phyloP scores from a whole-genome alignment of 306 rosid genomes.

The Canavalia ensiformis region DNA sequence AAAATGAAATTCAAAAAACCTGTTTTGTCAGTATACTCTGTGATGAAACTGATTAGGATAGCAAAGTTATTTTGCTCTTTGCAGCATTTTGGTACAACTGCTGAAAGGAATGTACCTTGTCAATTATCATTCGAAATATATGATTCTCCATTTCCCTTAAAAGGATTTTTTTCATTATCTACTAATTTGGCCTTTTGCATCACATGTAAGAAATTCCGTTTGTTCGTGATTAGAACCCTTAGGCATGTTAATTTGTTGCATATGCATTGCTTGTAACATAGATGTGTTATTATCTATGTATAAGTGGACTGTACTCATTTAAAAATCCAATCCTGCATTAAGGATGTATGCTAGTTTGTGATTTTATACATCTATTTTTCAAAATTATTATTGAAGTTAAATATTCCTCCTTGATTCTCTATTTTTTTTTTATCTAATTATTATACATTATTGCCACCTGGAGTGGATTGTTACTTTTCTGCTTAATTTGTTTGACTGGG shows the following conservation, averaged over 20 bases:
- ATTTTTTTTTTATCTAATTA: background rate
- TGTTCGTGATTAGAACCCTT: background rate
- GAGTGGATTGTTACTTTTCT: conserved; percentile 6
- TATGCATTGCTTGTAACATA: background rate
- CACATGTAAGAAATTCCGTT: background rate
- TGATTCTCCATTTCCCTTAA: background rate
- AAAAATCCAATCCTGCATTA: background rate
- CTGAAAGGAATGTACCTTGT: background rate
- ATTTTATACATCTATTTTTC: conserved; percentile 2
- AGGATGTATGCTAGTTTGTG: background rate
- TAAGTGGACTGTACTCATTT: background rate
- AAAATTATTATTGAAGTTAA: background rate
- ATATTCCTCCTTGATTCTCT: background rate
- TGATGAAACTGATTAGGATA: conserved; percentile 10
- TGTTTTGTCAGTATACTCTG: background rate
- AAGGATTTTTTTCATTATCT: background rate
- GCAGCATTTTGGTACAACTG: background rate
- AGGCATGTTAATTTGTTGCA: background rate
- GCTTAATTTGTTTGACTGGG: background rate
- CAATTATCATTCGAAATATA: background rate
- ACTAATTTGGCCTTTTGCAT: background rate
- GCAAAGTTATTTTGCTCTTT: background rate
- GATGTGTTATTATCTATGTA: conserved; percentile 17
- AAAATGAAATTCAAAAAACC: conserved; percentile 1
- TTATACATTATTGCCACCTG: background rate